Conservation (phyloP, 2,329 filamentous ascomycete species). For the Trichothecium sympodiale region DNA sequence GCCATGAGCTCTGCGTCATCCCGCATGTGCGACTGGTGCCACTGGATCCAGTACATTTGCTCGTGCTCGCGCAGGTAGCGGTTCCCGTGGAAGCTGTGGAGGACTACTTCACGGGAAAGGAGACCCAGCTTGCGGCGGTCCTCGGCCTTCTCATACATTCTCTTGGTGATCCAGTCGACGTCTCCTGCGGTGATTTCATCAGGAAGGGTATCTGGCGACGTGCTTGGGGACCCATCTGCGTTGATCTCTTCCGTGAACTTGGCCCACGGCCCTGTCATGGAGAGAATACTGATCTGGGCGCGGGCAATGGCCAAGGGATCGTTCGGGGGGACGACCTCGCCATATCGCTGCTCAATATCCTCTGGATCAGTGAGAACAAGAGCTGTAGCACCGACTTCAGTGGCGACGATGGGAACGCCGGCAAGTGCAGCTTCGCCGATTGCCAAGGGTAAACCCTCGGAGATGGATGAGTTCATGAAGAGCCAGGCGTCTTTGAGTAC, state of each 20-base stretch:
- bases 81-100: slow-evolving; percentile 47
- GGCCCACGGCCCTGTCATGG: slow-evolving; percentile 50
- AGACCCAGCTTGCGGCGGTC: slow-evolving; percentile 46
- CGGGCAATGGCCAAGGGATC: slow-evolving; percentile 48
- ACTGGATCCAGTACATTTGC: slow-evolving; percentile 44
- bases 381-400: slow-evolving; percentile 43
- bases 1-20: slow-evolving; percentile 6
- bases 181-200: slow-evolving; percentile 35
- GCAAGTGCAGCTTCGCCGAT: slow-evolving; percentile 47
- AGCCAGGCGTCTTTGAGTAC: slow-evolving; percentile 46
- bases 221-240: slow-evolving; percentile 15
- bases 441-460: slow-evolving; percentile 43
- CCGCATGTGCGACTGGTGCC: slow-evolving; percentile 20
- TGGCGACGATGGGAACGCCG: slow-evolving; percentile 43
- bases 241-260: slow-evolving; percentile 41
- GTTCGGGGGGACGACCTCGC: slow-evolving; percentile 53
- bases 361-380: slow-evolving; percentile 42
- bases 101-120: slow-evolving; percentile 45
- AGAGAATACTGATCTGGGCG: slow-evolving; percentile 51
- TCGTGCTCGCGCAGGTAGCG: slow-evolving; percentile 51
- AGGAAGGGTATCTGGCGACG: slow-evolving; percentile 9
- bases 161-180: slow-evolving; percentile 38
- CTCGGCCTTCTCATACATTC: slow-evolving; percentile 50
- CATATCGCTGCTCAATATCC: slow-evolving; percentile 37
- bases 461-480: slow-evolving; percentile 46